phyloP scores from a whole-genome alignment of 805 yeast genomes.

The Lipomyces kockii region DNA sequence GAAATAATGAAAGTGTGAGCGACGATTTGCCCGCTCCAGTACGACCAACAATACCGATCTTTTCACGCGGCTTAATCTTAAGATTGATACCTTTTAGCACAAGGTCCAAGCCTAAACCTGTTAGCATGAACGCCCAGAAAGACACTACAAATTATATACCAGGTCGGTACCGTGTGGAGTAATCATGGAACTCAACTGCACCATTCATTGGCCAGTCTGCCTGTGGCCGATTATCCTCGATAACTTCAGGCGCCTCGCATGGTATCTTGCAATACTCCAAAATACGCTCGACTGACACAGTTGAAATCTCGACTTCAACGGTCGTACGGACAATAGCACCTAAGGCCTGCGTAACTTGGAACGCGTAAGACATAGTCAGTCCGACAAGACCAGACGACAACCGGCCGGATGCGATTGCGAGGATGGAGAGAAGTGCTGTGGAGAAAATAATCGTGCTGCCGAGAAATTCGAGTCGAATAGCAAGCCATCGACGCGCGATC shows the following conservation, averaged over 20 bases:
- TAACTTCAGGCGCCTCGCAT: constrained; percentile 79
- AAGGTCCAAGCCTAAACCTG: constrained; percentile 58
- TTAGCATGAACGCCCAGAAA: not conserved
- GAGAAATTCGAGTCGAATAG: constrained; percentile 86
- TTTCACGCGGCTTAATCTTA: constrained; percentile 70
- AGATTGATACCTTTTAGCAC: constrained; percentile 72
- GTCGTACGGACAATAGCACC: constrained; percentile 99
- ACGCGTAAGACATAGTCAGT: constrained; percentile 87
- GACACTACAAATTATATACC: constrained; percentile 40
- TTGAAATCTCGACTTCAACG: constrained; percentile 95
- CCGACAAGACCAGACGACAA: constrained; percentile 94
- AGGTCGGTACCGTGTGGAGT: constrained; percentile 82
- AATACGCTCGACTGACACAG: constrained; percentile 94
- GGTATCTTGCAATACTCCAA: constrained; percentile 77
- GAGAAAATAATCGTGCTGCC: constrained; percentile 87
- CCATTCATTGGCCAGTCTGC: constrained; percentile 75
- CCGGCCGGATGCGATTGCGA: constrained; percentile 66
- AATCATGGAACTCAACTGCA: constrained; percentile 65
- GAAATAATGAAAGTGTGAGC: constrained; percentile 77
- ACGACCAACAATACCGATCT: constrained; percentile 93
- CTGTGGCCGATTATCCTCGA: constrained; percentile 69
- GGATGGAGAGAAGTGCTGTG: constrained; percentile 79
- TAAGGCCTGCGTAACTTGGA: constrained; percentile 87
- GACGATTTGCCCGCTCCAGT: constrained; percentile 97
- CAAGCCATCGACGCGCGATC: constrained; percentile 95